These are phyloP conservation scores for Gryganskiella cystojenkinii DNA, from an alignment of 192 early-diverging fungal species.

Conservation along the genomic window DNA sequence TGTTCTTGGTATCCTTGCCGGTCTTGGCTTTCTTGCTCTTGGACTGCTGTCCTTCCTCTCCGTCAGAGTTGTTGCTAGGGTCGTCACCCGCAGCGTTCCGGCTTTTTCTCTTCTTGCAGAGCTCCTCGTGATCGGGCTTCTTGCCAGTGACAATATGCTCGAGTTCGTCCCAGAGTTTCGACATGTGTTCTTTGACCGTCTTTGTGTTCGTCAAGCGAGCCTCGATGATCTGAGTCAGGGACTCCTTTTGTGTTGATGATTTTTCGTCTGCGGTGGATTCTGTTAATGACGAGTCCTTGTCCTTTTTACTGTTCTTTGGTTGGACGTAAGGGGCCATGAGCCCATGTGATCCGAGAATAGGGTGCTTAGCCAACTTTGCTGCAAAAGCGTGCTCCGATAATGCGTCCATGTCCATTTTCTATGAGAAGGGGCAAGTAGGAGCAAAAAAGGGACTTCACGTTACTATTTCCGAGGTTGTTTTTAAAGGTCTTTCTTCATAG, in stretches of 20 bases:
- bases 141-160: constrained; percentile 46
- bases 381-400: constrained; percentile 39
- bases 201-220: constrained; percentile 37
- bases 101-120: constrained; percentile 46
- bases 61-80: too few species aligned
- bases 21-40: constrained; percentile 25
- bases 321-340: constrained; percentile 38
- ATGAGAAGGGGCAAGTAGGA: not conserved
- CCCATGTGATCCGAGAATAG: constrained; percentile 35
- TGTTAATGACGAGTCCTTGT: constrained; percentile 14
- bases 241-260: constrained; percentile 10
- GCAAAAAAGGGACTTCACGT: too few species aligned
- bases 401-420: constrained; percentile 47
- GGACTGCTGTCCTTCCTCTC: constrained; percentile 37
- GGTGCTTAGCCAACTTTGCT: constrained; percentile 35
- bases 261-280: not conserved
- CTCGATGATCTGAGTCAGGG: constrained; percentile 24
- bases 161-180: constrained; percentile 42
- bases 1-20: constrained; percentile 38
- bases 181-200: constrained; percentile 37
- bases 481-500: too few species aligned
- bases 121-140: constrained; percentile 17
- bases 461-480: too few species aligned
- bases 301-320: not conserved
- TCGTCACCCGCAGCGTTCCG: constrained; percentile 22